These are phyloP conservation scores for Fraxinus xanthoxyloides DNA, from an alignment of 305 asterid species.

Conservation along the genomic window DNA sequence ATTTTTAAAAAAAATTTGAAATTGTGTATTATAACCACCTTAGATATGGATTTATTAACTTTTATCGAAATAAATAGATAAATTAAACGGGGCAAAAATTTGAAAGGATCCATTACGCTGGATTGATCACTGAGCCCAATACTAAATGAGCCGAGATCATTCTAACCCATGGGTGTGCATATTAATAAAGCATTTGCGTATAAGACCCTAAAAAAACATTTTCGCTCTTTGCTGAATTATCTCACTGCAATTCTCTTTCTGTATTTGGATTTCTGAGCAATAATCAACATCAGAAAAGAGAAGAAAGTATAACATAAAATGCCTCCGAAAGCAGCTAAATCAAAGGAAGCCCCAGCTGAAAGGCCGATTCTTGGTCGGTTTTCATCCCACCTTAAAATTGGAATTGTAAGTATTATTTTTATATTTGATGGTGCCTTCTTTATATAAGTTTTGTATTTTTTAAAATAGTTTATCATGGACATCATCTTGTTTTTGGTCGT, in stretches of 20 bases:
- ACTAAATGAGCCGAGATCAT: background rate
- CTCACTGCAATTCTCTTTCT: background rate
- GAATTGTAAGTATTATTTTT: constrained; percentile 54
- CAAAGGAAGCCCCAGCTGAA: constrained; percentile 80
- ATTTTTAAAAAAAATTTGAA: too few species aligned
- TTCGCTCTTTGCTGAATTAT: background rate
- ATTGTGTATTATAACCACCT: too few species aligned
- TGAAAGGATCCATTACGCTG: background rate
- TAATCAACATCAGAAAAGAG: background rate
- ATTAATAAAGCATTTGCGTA: background rate
- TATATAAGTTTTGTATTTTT: background rate
- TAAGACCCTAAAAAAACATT: constrained; percentile 34
- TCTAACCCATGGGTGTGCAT: background rate
- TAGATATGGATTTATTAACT: too few species aligned
- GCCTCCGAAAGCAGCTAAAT: constrained; percentile 89
- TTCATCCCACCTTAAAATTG: constrained; percentile 88
- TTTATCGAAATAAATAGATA: too few species aligned
- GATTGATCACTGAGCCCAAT: background rate
- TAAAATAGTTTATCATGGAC: background rate
- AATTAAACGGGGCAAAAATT: background rate
- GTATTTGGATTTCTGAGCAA: background rate
- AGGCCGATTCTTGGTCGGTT: constrained; percentile 88
- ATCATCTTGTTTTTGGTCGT: background rate
- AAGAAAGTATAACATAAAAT: constrained; percentile 25
- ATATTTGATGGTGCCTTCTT: background rate